Base-by-base conservation (phyloP, 257 asterid species). In the Fraxinus anomala region DNA sequence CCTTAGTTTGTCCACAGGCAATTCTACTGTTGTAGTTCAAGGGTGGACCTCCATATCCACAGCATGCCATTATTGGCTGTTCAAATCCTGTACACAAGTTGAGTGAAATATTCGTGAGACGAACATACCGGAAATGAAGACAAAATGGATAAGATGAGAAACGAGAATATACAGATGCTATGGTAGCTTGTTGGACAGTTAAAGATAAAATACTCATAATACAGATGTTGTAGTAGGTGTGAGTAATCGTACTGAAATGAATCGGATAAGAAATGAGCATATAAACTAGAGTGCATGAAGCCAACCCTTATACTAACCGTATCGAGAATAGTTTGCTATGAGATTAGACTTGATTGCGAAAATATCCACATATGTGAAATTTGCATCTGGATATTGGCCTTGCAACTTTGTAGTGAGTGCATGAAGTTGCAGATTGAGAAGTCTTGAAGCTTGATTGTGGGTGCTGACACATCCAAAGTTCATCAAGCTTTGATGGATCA, bases 11-110 rank as follows among this genome's bases (percentile, higher is more conserved):
- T 10, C 99, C 98, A 76, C 99, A 96, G 54, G 92, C 14, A 14
- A 96, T 68, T 61, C 93, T 85, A 68, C 90, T 89, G 82, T 93
- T 97, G 40, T 89, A 96, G 85, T 96, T 96, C 82, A 92, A 69
- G 3, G 99, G 99, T 16, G 97, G 90, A 33, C 99, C 99, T 87
- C 99, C 99, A 66, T 84, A 80, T 26, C 98, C 99, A 79, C 99
- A 96, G 82, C 98, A 96, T 24, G 95, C 97, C 97, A 89, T 92
- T 71, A 90, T 23, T 4, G 97, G 91, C 85, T 93, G 97, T 83
- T 90, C 96, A 73, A 96, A 96, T 82, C 99, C 99, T 96, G 90
- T 77, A 69, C 69, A 63, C 21, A 23, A 24, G 68, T 63, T 63
- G 7, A 61, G 33, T 21, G 16, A 61, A 19, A 56, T 56, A 56